Conservation (phyloP, 2,329 filamentous ascomycete genomes). For the Periconia sp. region DNA sequence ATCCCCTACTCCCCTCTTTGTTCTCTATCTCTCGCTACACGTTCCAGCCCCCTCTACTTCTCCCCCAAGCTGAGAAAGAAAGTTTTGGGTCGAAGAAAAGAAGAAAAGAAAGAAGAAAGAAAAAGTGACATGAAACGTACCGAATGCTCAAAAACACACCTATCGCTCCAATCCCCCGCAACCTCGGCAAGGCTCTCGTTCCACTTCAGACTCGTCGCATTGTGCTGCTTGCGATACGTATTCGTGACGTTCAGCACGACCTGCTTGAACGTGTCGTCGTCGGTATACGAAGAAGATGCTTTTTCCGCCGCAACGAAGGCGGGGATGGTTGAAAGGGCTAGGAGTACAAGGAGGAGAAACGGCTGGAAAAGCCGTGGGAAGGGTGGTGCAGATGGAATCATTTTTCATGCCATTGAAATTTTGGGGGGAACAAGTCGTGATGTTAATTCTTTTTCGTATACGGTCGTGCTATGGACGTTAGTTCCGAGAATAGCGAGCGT, state of each 20-base stretch:
- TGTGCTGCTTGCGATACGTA: constrained; percentile 67
- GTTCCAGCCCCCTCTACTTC: too few species aligned
- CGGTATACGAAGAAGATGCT: constrained; percentile 45
- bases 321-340: background rate
- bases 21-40: too few species aligned
- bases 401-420: too few species aligned
- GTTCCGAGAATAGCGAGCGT: too few species aligned
- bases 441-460: too few species aligned
- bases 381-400: too few species aligned
- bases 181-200: constrained; percentile 67
- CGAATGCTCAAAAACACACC: constrained; percentile 61
- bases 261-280: constrained; percentile 49
- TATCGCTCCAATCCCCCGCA: constrained; percentile 58
- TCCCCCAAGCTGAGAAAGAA: too few species aligned
- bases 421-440: too few species aligned
- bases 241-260: constrained; percentile 72
- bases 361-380: constrained; percentile 6
- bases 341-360: background rate
- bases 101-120: too few species aligned
- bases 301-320: background rate
- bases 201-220: constrained; percentile 66
- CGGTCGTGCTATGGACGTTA: too few species aligned
- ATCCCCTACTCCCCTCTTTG: background rate
- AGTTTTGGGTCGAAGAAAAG: too few species aligned
- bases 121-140: constrained; percentile 24